Base-by-base conservation (phyloP, 2,329 filamentous ascomycete species). In the Sarocladiaceae sp. region DNA sequence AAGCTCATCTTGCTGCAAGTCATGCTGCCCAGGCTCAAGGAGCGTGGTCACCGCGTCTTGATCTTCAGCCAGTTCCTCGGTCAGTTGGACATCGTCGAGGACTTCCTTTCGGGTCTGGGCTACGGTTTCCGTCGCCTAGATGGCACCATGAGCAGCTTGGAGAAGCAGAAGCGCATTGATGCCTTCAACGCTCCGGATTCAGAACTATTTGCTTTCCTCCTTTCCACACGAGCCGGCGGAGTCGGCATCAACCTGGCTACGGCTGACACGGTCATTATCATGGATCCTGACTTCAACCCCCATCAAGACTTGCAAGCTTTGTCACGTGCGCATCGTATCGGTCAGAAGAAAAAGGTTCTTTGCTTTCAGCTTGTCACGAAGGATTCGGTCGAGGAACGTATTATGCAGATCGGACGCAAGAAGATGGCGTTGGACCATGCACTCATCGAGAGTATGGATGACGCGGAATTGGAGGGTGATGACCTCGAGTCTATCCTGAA, bases 241-340 rank as follows among this genome's bases (percentile, higher is more conserved):
- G 91, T 98, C 0, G 94, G 93, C 13, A 98, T 98, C 69, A 98
- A 98, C 58, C 74, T 98, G 45, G 93, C 93, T 0, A 95, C 90
- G 6, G 93, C 93, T 3, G 93, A 98, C 58, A 98, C 93, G 0
- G 94, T 98, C 49, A 96, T 98, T 51, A 96, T 98, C 52, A 80
- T 97, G 52, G 90, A 98, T 55, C 88, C 88, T 0, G 93, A 98
- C 58, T 97, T 95, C 70, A 98, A 98, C 50, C 93, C 93, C 1
- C 93, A 98, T 58, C 93, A 98, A 63, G 94, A 98, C 57, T 85
- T 98, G 32, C 93, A 98, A 62, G 93, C 93, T 0, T 74, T 98
- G 23, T 95, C 91, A 23, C 82, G 94, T 51, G 93, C 91, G 15
- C 93, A 98, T 63, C 84, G 93, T 20, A 97, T 98, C 50, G 94